phyloP scores from a whole-genome alignment of 805 yeast species.

The Nakazawaea peltata region DNA sequence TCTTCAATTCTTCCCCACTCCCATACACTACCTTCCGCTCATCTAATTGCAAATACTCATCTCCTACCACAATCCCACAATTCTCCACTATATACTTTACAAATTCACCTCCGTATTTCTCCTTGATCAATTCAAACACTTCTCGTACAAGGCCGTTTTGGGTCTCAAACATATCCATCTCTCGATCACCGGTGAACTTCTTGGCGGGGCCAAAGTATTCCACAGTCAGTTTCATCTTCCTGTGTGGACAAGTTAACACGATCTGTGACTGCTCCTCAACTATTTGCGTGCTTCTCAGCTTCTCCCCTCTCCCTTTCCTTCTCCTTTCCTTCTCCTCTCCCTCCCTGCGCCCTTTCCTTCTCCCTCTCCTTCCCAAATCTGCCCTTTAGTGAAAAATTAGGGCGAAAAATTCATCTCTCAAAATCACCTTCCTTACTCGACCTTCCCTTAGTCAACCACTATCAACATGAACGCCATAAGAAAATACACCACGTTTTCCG shows the following conservation, averaged over 20 bases:
- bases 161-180: conserved; percentile 10
- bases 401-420: no score
- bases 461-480: background rate
- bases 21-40: background rate
- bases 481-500: conserved; percentile 1
- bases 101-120: conserved; percentile 14
- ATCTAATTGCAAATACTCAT: conserved; percentile 18
- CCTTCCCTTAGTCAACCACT: no score
- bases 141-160: background rate
- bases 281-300: no score
- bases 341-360: no score
- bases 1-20: background rate
- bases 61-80: conserved; percentile 21
- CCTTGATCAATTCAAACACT: background rate
- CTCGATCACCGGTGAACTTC: conserved; percentile 15
- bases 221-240: conserved; percentile 11
- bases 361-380: no score
- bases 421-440: no score
- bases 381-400: no score
- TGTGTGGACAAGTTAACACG: no score
- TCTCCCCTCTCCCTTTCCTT: no score
- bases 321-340: no score
- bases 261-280: no score
- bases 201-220: conserved; percentile 26
- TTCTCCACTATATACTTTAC: conserved; percentile 13